phyloP scores from a whole-genome alignment of 495 filamentous ascomycete genomes.

The Penicillium angulare region DNA sequence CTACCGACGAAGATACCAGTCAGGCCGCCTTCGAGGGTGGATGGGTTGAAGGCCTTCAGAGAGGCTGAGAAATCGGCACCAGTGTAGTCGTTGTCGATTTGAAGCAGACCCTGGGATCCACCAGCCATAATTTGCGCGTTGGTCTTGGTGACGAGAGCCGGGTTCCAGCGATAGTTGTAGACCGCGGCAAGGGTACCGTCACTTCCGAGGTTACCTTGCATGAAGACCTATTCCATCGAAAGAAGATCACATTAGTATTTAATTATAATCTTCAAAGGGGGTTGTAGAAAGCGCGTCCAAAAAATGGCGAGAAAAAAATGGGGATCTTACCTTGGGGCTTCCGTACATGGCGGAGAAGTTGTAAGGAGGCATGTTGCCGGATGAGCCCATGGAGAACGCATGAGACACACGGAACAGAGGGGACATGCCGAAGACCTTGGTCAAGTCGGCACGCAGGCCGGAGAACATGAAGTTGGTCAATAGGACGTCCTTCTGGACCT shows the following conservation, averaged over 20 bases:
- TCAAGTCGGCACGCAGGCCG: conserved; percentile 91
- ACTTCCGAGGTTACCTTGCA: conserved; percentile 93
- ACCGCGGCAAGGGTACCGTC: conserved; percentile 77
- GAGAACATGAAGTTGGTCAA: conserved; percentile 94
- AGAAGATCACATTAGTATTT: conserved; percentile 1
- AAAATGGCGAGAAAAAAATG: background rate
- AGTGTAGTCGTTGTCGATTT: conserved; percentile 90
- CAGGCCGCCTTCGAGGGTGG: conserved; percentile 80
- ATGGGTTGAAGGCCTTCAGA: conserved; percentile 92
- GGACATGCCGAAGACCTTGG: conserved; percentile 87
- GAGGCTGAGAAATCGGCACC: conserved; percentile 90
- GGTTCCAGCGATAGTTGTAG: conserved; percentile 86
- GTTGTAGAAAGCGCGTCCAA: background rate
- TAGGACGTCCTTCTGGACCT: conserved; percentile 93
- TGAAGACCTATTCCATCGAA: conserved; percentile 75
- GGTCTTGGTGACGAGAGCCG: conserved; percentile 75
- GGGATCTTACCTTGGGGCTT: conserved; percentile 73
- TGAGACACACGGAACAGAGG: conserved; percentile 97
- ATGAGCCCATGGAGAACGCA: conserved; percentile 87
- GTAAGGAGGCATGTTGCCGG: conserved; percentile 82
- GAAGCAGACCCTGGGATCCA: conserved; percentile 68
- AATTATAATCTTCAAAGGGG: background rate
- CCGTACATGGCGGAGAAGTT: conserved; percentile 92
- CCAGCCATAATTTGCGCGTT: conserved; percentile 75
- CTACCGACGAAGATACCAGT: conserved; percentile 94